Conservation (phyloP, 257 asterid genomes). For the Solanum pennellii region DNA sequence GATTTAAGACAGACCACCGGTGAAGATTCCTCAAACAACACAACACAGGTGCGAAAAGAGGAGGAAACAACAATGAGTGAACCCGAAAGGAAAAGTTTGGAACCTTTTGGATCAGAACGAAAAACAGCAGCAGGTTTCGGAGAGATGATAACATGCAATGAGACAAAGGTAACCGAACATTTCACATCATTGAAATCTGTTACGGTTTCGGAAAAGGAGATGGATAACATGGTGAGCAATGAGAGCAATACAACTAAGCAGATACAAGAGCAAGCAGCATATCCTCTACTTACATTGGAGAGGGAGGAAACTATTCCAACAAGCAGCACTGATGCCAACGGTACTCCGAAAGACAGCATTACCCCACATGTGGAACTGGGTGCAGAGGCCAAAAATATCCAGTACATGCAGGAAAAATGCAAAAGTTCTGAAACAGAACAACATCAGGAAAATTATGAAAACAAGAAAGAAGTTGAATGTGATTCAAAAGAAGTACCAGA, state of each 20-base stretch:
- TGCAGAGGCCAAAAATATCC: neutral
- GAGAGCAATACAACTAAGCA: neutral
- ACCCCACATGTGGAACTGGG: neutral
- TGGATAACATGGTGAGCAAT: neutral
- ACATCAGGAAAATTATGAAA: neutral
- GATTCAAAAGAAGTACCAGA: conserved; percentile 8
- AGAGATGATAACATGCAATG: neutral
- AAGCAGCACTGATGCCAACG: neutral
- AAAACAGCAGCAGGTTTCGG: conserved; percentile 7
- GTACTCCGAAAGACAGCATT: neutral
- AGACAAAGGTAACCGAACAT: neutral
- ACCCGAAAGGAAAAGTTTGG: neutral
- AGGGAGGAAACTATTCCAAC: neutral
- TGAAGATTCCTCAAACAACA: neutral
- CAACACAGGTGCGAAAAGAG: neutral
- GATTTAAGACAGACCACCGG: neutral
- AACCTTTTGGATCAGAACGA: neutral
- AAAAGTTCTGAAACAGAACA: neutral
- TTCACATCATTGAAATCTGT: neutral
- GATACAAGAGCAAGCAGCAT: neutral
- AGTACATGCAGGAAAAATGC: neutral
- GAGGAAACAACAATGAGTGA: neutral
- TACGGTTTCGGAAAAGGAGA: neutral
- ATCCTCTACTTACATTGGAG: neutral
- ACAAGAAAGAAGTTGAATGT: neutral